phyloP scores from a whole-genome alignment of 1,139 yeast genomes.

The Pichia sp. region DNA sequence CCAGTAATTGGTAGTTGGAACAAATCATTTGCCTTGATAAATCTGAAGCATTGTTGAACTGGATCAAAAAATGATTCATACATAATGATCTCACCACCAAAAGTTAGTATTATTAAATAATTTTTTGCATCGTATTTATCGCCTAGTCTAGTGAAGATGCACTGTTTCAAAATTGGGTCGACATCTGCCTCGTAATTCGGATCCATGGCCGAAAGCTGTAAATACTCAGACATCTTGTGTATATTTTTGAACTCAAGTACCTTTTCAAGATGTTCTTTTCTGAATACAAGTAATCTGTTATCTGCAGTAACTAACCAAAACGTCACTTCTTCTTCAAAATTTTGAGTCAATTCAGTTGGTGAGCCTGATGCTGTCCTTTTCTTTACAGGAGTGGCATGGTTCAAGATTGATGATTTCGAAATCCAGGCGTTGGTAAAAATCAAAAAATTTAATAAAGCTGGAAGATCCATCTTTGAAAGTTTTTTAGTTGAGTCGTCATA shows the following conservation, averaged over 20 bases:
- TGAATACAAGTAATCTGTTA: conserved; percentile 64
- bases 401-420: conserved; percentile 40
- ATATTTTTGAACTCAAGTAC: conserved; percentile 63
- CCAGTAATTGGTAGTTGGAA: conserved; percentile 51
- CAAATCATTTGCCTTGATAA: conserved; percentile 46
- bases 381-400: conserved; percentile 26
- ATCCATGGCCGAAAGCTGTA: conserved; percentile 55
- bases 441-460: conserved; percentile 32
- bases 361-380: conserved; percentile 27
- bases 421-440: conserved; percentile 70
- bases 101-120: conserved; percentile 64
- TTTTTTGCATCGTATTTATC: conserved; percentile 48
- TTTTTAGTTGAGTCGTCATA: conserved; percentile 30
- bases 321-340: conserved; percentile 38
- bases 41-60: conserved; percentile 41
- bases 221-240: conserved; percentile 51
- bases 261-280: conserved; percentile 59
- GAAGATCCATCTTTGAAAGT: conserved; percentile 27
- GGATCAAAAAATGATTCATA: conserved; percentile 55
- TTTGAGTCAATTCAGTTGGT: conserved; percentile 15
- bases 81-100: conserved; percentile 72
- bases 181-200: conserved; percentile 55
- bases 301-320: conserved; percentile 74
- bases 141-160: conserved; percentile 64
- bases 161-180: conserved; percentile 73